Evolutionary conservation across 208 protist species (phyloP).

Genomic region (Lotmaria passim): DNA sequence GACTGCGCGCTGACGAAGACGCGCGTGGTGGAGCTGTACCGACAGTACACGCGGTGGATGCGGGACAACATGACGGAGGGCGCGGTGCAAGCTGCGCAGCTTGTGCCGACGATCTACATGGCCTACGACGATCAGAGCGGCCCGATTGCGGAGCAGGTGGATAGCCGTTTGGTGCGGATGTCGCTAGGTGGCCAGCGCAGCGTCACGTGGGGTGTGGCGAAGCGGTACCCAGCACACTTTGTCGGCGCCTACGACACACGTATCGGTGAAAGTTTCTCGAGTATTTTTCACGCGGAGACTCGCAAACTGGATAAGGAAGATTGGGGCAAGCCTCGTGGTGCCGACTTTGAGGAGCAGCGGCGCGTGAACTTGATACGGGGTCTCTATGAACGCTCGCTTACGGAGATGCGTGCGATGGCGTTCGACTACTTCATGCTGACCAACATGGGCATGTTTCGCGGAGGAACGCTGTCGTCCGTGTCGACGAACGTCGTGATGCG

Average conservation of each 20-base stretch:
- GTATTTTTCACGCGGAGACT: neutral
- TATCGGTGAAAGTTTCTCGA: neutral
- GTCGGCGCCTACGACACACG: neutral
- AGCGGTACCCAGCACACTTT: neutral
- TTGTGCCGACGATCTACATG: constrained; percentile 9
- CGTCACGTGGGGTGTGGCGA: neutral
- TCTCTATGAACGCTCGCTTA: neutral
- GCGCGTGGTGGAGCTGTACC: constrained; percentile 1
- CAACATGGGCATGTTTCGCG: constrained; percentile 6
- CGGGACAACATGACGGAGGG: neutral
- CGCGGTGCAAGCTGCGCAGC: neutral
- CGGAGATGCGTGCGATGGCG: constrained; percentile 4
- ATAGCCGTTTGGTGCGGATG: neutral
- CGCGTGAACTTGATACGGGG: neutral
- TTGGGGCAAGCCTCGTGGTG: no score
- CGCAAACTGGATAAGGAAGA: neutral
- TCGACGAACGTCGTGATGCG: constrained; percentile 9
- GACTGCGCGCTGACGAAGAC: neutral
- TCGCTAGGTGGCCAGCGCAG: neutral
- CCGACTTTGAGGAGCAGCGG: neutral
- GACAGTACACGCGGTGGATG: constrained; percentile 6
- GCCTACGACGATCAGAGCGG: neutral
- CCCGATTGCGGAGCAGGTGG: neutral
- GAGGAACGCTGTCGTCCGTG: constrained; percentile 2
- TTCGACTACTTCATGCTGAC: constrained; percentile 12